phyloP scores from a whole-genome alignment of 108 stramenopile genomes.

The Poteriospumella lacustris region DNA sequence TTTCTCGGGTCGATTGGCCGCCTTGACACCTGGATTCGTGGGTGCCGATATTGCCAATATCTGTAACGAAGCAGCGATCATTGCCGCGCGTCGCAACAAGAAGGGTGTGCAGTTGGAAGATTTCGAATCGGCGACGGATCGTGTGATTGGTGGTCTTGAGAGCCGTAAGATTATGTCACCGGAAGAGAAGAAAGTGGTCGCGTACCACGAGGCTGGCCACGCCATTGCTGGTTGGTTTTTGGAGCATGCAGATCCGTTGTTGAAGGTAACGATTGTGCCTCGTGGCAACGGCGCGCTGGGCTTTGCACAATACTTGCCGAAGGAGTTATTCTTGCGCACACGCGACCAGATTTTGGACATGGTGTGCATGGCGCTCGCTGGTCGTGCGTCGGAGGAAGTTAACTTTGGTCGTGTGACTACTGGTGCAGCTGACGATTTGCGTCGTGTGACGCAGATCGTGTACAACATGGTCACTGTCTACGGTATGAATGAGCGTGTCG shows the following conservation, averaged over 20 bases:
- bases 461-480: slow-evolving; percentile 84
- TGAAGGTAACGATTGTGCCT: slow-evolving; percentile 95
- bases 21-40: slow-evolving; percentile 67
- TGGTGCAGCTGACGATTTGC: slow-evolving; percentile 87
- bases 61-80: slow-evolving; percentile 95
- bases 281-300: slow-evolving; percentile 80
- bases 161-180: slow-evolving; percentile 80
- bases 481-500: slow-evolving; percentile 87
- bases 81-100: slow-evolving; percentile 79
- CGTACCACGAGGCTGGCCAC: slow-evolving; percentile 96
- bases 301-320: slow-evolving; percentile 92
- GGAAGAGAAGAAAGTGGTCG: slow-evolving; percentile 79
- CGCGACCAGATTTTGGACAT: slow-evolving; percentile 87
- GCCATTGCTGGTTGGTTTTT: slow-evolving; percentile 89
- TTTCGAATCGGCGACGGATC: slow-evolving; percentile 86
- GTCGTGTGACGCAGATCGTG: slow-evolving; percentile 82
- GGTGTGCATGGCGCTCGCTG: slow-evolving; percentile 92
- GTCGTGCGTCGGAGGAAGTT: slow-evolving; percentile 85
- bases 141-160: slow-evolving; percentile 92
- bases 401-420: slow-evolving; percentile 88
- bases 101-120: slow-evolving; percentile 73
- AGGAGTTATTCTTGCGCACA: slow-evolving; percentile 64
- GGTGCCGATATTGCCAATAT: slow-evolving; percentile 96
- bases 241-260: slow-evolving; percentile 87
- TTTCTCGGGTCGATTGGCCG: slow-evolving; percentile 74